Conservation (phyloP, 2,329 filamentous ascomycete species). For the Teratosphaeria pseudoeucalypti region DNA sequence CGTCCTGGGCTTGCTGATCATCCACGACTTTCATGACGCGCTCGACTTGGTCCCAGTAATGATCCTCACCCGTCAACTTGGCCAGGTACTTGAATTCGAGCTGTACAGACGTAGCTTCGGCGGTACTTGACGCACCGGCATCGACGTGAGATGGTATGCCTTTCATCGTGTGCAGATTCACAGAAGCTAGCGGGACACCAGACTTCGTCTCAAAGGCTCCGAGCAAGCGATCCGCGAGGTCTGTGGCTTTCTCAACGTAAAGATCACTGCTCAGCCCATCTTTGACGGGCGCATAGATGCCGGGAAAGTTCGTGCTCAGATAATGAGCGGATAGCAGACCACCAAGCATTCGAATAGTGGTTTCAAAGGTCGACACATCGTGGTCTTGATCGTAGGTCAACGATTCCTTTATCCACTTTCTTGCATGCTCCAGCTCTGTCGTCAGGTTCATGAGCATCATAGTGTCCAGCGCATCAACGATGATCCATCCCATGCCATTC, state of each 20-base stretch:
- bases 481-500: constrained; percentile 92
- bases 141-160: constrained; percentile 77
- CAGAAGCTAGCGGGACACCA: constrained; percentile 80
- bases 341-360: constrained; percentile 93
- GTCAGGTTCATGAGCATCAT: constrained; percentile 98
- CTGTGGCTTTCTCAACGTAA: constrained; percentile 90
- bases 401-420: constrained; percentile 75
- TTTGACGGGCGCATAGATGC: constrained; percentile 60
- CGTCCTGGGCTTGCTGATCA: constrained; percentile 65
- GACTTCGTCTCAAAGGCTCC: constrained; percentile 80
- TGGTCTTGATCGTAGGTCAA: constrained; percentile 85
- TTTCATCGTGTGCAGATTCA: constrained; percentile 68
- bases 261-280: constrained; percentile 74
- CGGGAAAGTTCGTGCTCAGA: constrained; percentile 70
- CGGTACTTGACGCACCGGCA: constrained; percentile 80
- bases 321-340: constrained; percentile 90
- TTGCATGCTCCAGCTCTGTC: constrained; percentile 67
- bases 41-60: constrained; percentile 88
- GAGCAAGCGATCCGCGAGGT: constrained; percentile 77
- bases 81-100: constrained; percentile 96
- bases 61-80: constrained; percentile 82
- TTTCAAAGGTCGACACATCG: constrained; percentile 96
- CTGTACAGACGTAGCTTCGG: constrained; percentile 84
- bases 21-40: constrained; percentile 88
- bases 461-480: constrained; percentile 89